A percentile compares a stretch with the other conserved stretches of the same genome.
Conservation (phyloP, 2,329 filamentous ascomycete genomes). For the Alternaria angustiovoidea region DNA sequence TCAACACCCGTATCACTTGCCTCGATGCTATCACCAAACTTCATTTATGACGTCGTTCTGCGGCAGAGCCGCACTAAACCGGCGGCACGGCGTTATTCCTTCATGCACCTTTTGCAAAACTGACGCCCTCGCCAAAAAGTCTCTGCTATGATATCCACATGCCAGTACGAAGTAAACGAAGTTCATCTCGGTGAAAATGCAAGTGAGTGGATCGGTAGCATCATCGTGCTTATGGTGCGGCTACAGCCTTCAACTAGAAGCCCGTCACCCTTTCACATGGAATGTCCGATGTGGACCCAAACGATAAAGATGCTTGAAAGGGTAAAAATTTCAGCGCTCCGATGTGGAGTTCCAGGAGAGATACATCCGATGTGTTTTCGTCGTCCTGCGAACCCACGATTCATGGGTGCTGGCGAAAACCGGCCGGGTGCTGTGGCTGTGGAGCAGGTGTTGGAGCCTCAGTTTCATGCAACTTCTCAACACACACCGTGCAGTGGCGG, state of each 20-base stretch:
- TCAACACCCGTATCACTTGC: constrained; percentile 2
- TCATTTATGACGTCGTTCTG: constrained; percentile 9
- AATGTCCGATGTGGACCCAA: constrained; percentile 5
- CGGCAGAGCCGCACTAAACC: not conserved
- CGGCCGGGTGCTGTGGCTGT: constrained; percentile 20
- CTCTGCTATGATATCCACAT: constrained; percentile 10
- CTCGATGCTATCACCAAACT: not conserved
- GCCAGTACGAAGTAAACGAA: constrained; percentile 2
- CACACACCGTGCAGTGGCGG: constrained; percentile 1
- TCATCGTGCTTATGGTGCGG: constrained; percentile 14
- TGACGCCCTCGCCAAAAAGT: constrained; percentile 7
- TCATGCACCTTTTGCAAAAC: not conserved
- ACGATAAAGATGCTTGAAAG: not conserved
- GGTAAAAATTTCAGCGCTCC: constrained; percentile 11
- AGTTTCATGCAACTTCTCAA: not conserved
- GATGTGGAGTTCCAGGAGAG: not conserved
- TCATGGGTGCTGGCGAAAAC: constrained; percentile 16
- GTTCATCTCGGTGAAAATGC: constrained; percentile 4
- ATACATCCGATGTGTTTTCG: constrained; percentile 12
- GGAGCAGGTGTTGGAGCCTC: constrained; percentile 16
- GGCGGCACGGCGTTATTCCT: constrained; percentile 2
- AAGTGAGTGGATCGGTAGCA: constrained; percentile 11
- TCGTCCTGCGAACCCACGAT: constrained; percentile 2
- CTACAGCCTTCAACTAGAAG: constrained; percentile 9
- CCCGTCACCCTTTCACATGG: not conserved